phyloP scores from a whole-genome alignment of 2,329 filamentous ascomycete genomes.

The Alternaria novae-zelandiae region DNA sequence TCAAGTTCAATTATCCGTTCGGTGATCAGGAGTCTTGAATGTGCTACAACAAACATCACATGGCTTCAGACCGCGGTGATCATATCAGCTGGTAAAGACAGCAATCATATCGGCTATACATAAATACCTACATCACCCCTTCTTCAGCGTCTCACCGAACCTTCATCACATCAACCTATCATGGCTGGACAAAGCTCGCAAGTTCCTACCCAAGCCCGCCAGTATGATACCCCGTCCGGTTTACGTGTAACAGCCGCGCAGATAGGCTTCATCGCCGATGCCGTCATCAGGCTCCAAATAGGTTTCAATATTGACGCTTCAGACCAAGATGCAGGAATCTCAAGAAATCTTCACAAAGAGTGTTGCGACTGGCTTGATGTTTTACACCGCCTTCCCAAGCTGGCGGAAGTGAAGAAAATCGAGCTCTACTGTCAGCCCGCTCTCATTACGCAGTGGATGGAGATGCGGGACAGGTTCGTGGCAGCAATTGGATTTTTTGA shows the following conservation, averaged over 20 bases:
- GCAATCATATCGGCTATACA: not conserved
- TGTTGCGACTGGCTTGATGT: not conserved
- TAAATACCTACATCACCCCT: not conserved
- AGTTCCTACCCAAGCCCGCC: not conserved
- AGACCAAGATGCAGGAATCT: not conserved
- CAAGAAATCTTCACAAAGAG: not conserved
- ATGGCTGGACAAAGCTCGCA: not conserved
- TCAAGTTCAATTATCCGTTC: conserved; percentile 99
- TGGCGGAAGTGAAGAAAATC: not conserved
- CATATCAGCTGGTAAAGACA: not conserved
- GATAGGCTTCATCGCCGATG: not conserved
- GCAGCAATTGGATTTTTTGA: not conserved
- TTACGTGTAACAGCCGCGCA: no score
- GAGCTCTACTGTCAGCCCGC: not conserved
- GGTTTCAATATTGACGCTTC: not conserved
- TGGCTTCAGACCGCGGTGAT: not conserved
- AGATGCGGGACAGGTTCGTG: not conserved
- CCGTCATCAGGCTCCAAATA: not conserved
- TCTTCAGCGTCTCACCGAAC: not conserved
- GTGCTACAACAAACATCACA: not conserved
- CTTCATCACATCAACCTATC: not conserved
- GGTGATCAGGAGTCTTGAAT: conserved; percentile 59
- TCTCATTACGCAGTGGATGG: not conserved
- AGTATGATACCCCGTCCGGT: not conserved
- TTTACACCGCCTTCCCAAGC: not conserved